These are phyloP conservation scores for Kwoniella bestiolae DNA, from an alignment of 768 basidiomycete genomes.

Conservation along the genomic window DNA sequence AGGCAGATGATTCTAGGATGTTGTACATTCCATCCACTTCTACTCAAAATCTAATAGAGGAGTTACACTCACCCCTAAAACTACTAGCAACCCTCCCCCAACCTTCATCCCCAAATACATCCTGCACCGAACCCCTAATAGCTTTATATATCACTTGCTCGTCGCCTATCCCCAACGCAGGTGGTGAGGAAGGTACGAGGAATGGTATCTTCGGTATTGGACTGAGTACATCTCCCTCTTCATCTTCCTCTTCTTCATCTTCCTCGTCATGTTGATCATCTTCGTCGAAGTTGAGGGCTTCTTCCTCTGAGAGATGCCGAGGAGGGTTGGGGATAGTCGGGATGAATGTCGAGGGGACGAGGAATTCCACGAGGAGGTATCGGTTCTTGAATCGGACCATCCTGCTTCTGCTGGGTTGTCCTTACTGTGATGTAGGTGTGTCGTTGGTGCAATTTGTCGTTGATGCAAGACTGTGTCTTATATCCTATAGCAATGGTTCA, in stretches of 20 bases:
- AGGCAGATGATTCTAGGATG: too few relatives aligned
- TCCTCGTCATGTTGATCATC: not conserved
- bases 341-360: conserved; percentile 58
- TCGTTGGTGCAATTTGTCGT: too few relatives aligned
- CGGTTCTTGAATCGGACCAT: conserved; percentile 87
- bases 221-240: conserved; percentile 23
- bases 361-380: conserved; percentile 85
- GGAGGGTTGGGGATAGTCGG: conserved; percentile 7
- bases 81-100: conserved; percentile 80
- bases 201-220: conserved; percentile 38
- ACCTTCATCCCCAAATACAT: conserved; percentile 80
- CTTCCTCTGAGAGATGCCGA: not conserved
- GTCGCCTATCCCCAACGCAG: conserved; percentile 39
- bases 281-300: not conserved
- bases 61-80: conserved; percentile 70
- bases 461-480: too few relatives aligned
- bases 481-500: too few relatives aligned
- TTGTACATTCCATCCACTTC: too few relatives aligned
- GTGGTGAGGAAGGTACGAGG: conserved; percentile 25
- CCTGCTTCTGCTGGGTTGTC: too few relatives aligned
- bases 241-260: conserved; percentile 16
- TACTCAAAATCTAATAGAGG: too few relatives aligned
- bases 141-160: conserved; percentile 65
- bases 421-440: too few relatives aligned
- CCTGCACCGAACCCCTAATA: conserved; percentile 69